Conservation (phyloP, 2,329 filamentous ascomycete genomes). For the Aspergillus latus region DNA sequence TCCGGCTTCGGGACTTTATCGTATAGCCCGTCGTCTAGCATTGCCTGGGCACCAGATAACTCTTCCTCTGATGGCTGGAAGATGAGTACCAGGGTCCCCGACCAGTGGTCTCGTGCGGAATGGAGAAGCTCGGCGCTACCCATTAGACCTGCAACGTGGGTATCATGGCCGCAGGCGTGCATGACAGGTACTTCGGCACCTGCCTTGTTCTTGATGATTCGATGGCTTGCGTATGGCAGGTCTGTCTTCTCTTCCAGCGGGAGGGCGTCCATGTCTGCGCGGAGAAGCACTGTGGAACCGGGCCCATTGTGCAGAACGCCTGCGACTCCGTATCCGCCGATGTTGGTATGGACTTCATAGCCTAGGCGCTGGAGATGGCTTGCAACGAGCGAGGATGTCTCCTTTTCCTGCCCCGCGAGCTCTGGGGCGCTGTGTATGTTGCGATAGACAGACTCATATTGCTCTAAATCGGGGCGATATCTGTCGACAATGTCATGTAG, state of each 20-base stretch:
- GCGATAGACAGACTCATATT: slow-evolving; percentile 57
- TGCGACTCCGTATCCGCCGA: slow-evolving; percentile 61
- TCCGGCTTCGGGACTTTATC: slow-evolving; percentile 56
- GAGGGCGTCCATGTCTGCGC: slow-evolving; percentile 64
- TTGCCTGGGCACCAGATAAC: slow-evolving; percentile 58
- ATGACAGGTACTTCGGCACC: slow-evolving; percentile 58
- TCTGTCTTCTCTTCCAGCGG: slow-evolving; percentile 58
- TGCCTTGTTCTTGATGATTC: slow-evolving; percentile 44
- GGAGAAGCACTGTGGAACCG: slow-evolving; percentile 57
- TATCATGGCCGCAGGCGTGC: slow-evolving; percentile 69
- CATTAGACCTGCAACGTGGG: slow-evolving; percentile 61
- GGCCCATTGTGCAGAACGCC: slow-evolving; percentile 57
- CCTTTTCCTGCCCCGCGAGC: slow-evolving; percentile 55
- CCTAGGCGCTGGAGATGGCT: slow-evolving; percentile 39
- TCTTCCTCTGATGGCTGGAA: slow-evolving; percentile 67
- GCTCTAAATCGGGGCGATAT: slow-evolving; percentile 44
- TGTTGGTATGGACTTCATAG: slow-evolving; percentile 51
- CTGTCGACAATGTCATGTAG: slow-evolving; percentile 29
- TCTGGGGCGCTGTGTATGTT: slow-evolving; percentile 58
- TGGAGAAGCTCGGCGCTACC: slow-evolving; percentile 55
- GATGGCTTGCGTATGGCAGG: slow-evolving; percentile 56
- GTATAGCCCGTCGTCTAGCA: slow-evolving; percentile 60
- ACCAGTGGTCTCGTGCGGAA: slow-evolving; percentile 49
- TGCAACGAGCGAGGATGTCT: slow-evolving; percentile 51
- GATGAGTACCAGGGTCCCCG: slow-evolving; percentile 58